These are phyloP conservation scores for Lentinula lateritia DNA, from an alignment of 768 basidiomycete species.

Conservation along the genomic window DNA sequence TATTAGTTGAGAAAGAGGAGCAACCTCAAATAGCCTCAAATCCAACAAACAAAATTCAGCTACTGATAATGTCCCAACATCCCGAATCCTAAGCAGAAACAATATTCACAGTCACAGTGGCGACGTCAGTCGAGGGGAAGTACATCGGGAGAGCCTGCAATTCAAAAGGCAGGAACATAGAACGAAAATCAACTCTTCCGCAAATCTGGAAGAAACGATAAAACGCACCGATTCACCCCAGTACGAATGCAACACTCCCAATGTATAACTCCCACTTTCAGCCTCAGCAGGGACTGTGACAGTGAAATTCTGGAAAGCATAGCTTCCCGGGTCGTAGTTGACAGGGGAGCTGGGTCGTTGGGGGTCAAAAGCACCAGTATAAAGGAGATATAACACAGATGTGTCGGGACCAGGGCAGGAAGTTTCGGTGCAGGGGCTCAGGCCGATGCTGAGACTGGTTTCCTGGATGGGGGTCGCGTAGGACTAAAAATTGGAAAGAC, in stretches of 20 bases:
- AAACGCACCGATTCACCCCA: neutral
- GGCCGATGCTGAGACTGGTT: neutral
- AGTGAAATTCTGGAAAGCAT: neutral
- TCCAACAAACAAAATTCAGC: too few relatives aligned
- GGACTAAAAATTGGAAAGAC: neutral
- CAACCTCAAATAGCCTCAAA: too few relatives aligned
- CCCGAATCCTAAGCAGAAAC: neutral
- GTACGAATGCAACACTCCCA: neutral
- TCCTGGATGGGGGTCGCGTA: neutral
- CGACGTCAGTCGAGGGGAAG: neutral
- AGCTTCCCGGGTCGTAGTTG: neutral
- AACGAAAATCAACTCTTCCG: neutral
- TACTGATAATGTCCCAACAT: neutral
- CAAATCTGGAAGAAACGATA: neutral
- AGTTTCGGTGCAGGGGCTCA: neutral
- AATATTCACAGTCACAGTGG: neutral
- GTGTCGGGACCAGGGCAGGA: neutral
- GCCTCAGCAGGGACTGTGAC: neutral
- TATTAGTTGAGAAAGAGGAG: too few relatives aligned
- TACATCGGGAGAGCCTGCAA: neutral
- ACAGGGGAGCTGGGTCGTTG: neutral
- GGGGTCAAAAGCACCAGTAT: neutral
- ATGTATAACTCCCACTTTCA: neutral
- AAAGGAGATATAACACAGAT: neutral
- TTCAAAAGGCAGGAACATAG: neutral